These are phyloP conservation scores for Mycena chlorophos DNA, from an alignment of 768 basidiomycete species.

Conservation along the genomic window DNA sequence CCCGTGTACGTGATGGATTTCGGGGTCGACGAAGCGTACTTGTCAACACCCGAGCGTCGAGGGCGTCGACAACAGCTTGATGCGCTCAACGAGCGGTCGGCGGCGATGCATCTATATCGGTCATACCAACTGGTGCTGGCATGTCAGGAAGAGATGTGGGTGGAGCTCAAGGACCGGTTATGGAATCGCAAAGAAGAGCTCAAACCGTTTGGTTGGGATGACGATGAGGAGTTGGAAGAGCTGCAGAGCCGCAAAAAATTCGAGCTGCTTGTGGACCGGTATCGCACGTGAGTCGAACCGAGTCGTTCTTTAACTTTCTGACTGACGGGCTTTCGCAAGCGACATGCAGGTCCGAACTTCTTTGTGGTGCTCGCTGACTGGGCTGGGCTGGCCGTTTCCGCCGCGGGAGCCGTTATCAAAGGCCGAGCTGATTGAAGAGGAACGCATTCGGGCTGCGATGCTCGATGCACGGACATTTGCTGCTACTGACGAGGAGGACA, in stretches of 20 bases:
- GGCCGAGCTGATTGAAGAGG: conserved; percentile 69
- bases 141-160: conserved; percentile 78
- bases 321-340: conserved; percentile 32
- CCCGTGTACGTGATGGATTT: conserved; percentile 49
- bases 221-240: conserved; percentile 61
- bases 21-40: conserved; percentile 44
- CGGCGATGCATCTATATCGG: conserved; percentile 70
- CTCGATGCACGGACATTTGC: conserved; percentile 55
- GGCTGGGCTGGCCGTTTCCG: conserved; percentile 60
- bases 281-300: conserved; percentile 44
- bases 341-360: conserved; percentile 68
- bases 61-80: conserved; percentile 45
- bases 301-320: conserved; percentile 2
- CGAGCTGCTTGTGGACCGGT: conserved; percentile 59
- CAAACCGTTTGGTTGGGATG: conserved; percentile 67
- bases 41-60: conserved; percentile 35
- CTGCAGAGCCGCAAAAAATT: conserved; percentile 58
- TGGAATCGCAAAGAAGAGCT: conserved; percentile 56
- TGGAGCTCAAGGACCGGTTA: conserved; percentile 63
- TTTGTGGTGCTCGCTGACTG: conserved; percentile 62
- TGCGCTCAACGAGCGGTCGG: conserved; percentile 54
- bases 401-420: conserved; percentile 63
- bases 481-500: conserved; percentile 48
- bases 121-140: conserved; percentile 63
- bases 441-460: conserved; percentile 60